phyloP scores from a whole-genome alignment of 2,329 filamentous ascomycete genomes.

The Pseudopyrenochaeta lycopersici region DNA sequence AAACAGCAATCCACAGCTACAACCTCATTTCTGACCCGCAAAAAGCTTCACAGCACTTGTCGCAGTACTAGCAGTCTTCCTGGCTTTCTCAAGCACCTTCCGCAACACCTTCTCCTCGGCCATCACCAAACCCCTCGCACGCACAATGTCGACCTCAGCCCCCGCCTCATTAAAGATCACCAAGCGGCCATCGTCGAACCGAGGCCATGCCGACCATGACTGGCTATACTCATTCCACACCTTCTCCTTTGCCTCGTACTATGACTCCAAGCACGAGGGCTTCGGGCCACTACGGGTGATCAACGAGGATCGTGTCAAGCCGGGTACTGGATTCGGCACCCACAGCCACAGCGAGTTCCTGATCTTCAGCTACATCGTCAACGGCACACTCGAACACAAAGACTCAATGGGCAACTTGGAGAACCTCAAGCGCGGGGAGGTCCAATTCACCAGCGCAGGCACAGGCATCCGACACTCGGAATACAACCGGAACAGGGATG shows the following conservation, averaged over 20 bases:
- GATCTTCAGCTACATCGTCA: slow-evolving; percentile 89
- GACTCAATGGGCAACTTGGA: slow-evolving; percentile 78
- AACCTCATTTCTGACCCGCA: slow-evolving; percentile 26
- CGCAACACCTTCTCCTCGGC: slow-evolving; percentile 48
- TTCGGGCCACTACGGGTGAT: slow-evolving; percentile 84
- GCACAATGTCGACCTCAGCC: slow-evolving; percentile 50
- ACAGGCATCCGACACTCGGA: slow-evolving; percentile 83
- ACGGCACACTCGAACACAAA: slow-evolving; percentile 84
- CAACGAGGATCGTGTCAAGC: slow-evolving; percentile 85
- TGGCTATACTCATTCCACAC: slow-evolving; percentile 90
- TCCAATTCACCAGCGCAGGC: slow-evolving; percentile 91
- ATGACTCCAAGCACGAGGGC: slow-evolving; percentile 71
- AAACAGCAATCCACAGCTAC: slow-evolving; percentile 23
- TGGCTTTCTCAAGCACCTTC: slow-evolving; percentile 56
- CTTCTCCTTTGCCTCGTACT: slow-evolving; percentile 80
- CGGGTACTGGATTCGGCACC: slow-evolving; percentile 80
- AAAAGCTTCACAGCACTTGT: slow-evolving; percentile 41
- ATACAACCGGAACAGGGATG: slow-evolving; percentile 75
- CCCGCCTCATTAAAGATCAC: slow-evolving; percentile 67
- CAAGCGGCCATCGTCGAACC: slow-evolving; percentile 74
- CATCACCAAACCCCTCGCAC: slow-evolving; percentile 39
- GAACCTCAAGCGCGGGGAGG: slow-evolving; percentile 81
- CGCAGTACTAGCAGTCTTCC: slow-evolving; percentile 52
- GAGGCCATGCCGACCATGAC: slow-evolving; percentile 82
- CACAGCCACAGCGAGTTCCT: slow-evolving; percentile 88